phyloP scores from a whole-genome alignment of 306 rosid species.

The Lupinus albus region DNA sequence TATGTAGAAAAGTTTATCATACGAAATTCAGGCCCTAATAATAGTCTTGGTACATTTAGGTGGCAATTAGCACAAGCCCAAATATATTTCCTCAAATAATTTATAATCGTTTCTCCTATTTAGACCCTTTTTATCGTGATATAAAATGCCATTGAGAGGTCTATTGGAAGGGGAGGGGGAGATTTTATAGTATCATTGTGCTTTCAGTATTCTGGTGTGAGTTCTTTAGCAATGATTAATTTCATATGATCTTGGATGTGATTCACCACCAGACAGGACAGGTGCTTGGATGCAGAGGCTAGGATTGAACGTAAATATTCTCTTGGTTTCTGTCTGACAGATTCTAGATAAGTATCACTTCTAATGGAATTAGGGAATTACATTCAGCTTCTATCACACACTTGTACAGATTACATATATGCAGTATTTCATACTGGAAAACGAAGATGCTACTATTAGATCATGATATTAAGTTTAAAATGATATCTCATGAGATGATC shows the following conservation, averaged over 20 bases:
- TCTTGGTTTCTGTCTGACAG: not conserved
- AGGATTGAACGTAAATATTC: not conserved
- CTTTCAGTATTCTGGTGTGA: not conserved
- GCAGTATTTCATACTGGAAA: not conserved
- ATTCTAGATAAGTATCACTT: slow-evolving; percentile 14
- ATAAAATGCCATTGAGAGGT: not conserved
- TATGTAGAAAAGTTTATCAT: slow-evolving; percentile 9
- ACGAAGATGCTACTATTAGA: not conserved
- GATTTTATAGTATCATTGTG: not conserved
- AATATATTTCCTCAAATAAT: not conserved
- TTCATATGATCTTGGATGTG: not conserved
- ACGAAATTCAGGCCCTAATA: slow-evolving; percentile 4
- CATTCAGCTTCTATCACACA: not conserved
- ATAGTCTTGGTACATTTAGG: not conserved
- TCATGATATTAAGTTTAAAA: not conserved
- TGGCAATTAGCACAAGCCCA: not conserved
- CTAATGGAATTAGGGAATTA: not conserved
- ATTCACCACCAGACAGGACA: not conserved
- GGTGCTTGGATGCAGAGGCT: slow-evolving; percentile 11
- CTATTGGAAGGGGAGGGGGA: not conserved
- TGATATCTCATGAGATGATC: not conserved
- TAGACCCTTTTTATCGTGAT: no score
- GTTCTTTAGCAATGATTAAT: not conserved
- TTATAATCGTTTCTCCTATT: not conserved
- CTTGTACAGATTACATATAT: not conserved